phyloP scores from a whole-genome alignment of 129 eudicot genomes.

The Saposhnikovia divaricata region DNA sequence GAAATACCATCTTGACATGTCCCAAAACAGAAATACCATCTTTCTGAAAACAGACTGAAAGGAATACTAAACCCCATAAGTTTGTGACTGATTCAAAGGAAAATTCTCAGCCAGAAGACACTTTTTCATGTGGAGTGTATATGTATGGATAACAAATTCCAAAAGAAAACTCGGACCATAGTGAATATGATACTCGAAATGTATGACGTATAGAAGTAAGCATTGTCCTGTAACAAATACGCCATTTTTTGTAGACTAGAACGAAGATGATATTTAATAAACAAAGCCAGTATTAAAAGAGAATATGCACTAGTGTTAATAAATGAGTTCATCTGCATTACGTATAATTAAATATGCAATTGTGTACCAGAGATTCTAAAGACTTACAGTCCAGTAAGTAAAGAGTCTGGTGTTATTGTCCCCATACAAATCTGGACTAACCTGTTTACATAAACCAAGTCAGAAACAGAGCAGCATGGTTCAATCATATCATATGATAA shows the following conservation, averaged over 20 bases:
- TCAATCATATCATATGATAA: background rate
- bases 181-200: background rate
- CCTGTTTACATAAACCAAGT: conserved; percentile 35
- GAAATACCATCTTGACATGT: background rate
- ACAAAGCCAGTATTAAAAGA: background rate
- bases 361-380: conserved; percentile 7
- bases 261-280: background rate
- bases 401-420: conserved; percentile 88
- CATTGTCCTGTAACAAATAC: background rate
- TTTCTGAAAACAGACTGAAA: background rate
- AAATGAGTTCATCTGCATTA: background rate
- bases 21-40: background rate
- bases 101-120: background rate
- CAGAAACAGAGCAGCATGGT: background rate
- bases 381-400: conserved; percentile 93
- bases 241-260: background rate
- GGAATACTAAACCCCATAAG: background rate
- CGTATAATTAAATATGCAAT: background rate
- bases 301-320: background rate
- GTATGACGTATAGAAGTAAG: background rate
- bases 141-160: background rate
- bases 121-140: background rate
- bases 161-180: background rate
- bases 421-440: conserved; percentile 80
- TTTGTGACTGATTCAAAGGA: background rate